A percentile compares a stretch with the other conserved stretches of the same genome.
Evolutionary conservation across 257 asterid species (phyloP).

Genomic region (Solanum arcanum): DNA sequence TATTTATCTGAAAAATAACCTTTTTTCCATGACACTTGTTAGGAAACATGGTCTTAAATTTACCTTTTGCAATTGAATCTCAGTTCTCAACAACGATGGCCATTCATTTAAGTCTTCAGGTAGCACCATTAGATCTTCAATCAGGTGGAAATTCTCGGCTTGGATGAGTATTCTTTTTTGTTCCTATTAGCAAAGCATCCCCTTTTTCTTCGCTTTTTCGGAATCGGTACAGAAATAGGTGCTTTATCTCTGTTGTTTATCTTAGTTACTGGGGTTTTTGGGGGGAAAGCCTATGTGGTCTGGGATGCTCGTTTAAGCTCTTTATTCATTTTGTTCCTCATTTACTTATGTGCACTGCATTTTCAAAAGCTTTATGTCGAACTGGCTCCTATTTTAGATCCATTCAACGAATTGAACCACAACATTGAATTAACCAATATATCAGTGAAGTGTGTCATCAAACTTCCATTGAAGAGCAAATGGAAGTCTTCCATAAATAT

Average conservation of each 20-base stretch:
- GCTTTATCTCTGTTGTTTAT: no score
- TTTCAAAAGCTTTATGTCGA: background rate
- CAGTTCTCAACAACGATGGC: background rate
- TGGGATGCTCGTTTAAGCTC: background rate
- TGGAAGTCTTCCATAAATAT: background rate
- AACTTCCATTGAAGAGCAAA: background rate
- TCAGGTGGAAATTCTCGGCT: background rate
- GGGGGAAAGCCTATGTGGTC: background rate
- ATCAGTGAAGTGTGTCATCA: background rate
- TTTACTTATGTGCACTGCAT: background rate
- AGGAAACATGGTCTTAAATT: background rate
- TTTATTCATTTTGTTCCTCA: background rate
- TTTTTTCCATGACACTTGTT: background rate
- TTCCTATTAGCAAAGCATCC: background rate
- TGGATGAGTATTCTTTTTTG: background rate
- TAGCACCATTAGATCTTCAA: background rate
- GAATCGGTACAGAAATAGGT: background rate
- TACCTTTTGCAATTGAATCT: background rate
- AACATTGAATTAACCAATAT: background rate
- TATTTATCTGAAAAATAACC: background rate
- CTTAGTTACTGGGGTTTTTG: background rate
- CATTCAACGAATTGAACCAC: background rate
- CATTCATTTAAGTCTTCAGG: background rate
- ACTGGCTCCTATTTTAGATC: background rate
- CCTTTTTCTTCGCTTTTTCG: background rate